phyloP scores from a whole-genome alignment of 1,139 yeast species.

The Geotrichum siamense region DNA sequence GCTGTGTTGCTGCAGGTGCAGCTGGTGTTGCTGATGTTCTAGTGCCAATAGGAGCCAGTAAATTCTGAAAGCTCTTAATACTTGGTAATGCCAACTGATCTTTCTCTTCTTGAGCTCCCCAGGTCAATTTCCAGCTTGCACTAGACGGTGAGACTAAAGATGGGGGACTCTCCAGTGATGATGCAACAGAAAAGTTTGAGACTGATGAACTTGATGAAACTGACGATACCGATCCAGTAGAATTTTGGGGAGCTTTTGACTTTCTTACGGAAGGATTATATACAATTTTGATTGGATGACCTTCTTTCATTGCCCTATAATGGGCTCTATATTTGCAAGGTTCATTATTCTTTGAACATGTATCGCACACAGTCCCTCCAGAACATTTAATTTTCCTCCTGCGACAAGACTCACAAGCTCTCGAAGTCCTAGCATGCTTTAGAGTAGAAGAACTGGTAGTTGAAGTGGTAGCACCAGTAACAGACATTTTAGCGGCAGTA shows the following conservation, averaged over 20 bases:
- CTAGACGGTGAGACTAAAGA: background rate
- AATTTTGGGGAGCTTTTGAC: slow-evolving; percentile 7
- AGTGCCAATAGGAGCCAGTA: too few relatives aligned
- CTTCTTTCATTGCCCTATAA: slow-evolving; percentile 24
- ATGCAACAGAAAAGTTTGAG: background rate
- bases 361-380: slow-evolving; percentile 35
- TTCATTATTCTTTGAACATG: slow-evolving; percentile 24
- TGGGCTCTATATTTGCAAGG: slow-evolving; percentile 25
- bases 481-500: too few relatives aligned
- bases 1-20: too few relatives aligned
- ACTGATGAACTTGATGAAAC: background rate
- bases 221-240: background rate
- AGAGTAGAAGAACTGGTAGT: too few relatives aligned
- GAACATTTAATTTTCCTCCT: slow-evolving; percentile 57
- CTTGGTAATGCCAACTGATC: background rate
- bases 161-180: background rate
- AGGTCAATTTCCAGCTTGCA: background rate
- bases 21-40: too few relatives aligned
- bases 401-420: slow-evolving; percentile 58
- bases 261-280: slow-evolving; percentile 7
- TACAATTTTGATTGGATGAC: slow-evolving; percentile 24
- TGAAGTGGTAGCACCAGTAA: too few relatives aligned
- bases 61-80: background rate
- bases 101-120: too few relatives aligned
- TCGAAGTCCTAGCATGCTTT: slow-evolving; percentile 34